These are phyloP conservation scores for Pisolithus orientalis DNA, from an alignment of 768 basidiomycete species.

Conservation along the genomic window DNA sequence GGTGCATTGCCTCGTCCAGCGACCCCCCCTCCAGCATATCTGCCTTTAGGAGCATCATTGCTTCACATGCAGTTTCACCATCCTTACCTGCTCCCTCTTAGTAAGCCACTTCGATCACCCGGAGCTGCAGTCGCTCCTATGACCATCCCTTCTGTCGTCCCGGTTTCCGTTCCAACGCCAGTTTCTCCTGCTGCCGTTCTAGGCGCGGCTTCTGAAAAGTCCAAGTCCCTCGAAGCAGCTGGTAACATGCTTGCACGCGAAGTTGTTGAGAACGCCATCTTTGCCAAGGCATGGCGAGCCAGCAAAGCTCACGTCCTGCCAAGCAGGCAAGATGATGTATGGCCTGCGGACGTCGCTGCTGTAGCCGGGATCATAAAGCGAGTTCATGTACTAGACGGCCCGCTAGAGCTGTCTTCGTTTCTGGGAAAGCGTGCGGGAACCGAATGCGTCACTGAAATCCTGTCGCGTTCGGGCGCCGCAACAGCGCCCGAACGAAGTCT, in stretches of 20 bases:
- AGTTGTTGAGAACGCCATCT: slow-evolving; percentile 65
- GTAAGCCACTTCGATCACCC: slow-evolving; percentile 54
- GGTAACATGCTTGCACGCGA: slow-evolving; percentile 60
- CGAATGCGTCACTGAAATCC: background rate
- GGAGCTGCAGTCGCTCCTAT: slow-evolving; percentile 45
- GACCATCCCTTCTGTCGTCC: slow-evolving; percentile 34
- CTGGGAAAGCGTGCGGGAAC: slow-evolving; percentile 33
- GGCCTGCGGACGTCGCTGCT: slow-evolving; percentile 51
- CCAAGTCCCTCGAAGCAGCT: slow-evolving; percentile 61
- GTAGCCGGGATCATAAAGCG: slow-evolving; percentile 33
- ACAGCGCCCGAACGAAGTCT: slow-evolving; percentile 4
- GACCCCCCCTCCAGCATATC: slow-evolving; percentile 66
- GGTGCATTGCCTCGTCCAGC: slow-evolving; percentile 42
- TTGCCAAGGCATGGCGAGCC: slow-evolving; percentile 62
- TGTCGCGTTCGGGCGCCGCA: background rate
- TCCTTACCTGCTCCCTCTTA: slow-evolving; percentile 51
- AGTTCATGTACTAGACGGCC: slow-evolving; percentile 33
- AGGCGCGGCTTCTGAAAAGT: slow-evolving; percentile 58
- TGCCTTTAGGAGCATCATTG: slow-evolving; percentile 65
- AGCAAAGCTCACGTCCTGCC: slow-evolving; percentile 20
- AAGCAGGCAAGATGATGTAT: slow-evolving; percentile 33
- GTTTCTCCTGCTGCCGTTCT: slow-evolving; percentile 74
- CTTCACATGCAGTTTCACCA: slow-evolving; percentile 68
- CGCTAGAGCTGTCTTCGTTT: slow-evolving; percentile 38
- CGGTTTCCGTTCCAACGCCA: slow-evolving; percentile 68